A percentile compares a stretch with the other conserved stretches of the same genome.
Conservation (phyloP, 345 rosid genomes). For the Leavenworthia alabamica region DNA sequence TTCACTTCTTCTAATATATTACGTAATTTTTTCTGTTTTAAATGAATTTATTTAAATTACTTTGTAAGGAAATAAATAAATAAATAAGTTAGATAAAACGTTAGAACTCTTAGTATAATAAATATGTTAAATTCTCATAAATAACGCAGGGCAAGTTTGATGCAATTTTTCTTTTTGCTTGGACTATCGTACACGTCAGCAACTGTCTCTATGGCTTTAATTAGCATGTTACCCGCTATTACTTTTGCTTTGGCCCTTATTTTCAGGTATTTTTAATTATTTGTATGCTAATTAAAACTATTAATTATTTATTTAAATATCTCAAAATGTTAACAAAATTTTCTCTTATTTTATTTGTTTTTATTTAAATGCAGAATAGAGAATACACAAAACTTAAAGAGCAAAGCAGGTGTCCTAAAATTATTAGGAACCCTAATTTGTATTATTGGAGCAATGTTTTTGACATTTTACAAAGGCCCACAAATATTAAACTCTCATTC, state of each 20-base stretch:
- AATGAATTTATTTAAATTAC: neutral
- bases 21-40: neutral
- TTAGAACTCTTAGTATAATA: neutral
- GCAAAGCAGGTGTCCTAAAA: constrained; percentile 38
- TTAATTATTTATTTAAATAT: neutral
- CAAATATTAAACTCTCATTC: constrained; percentile 26
- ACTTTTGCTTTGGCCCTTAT: constrained; percentile 62
- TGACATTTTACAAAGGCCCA: constrained; percentile 51
- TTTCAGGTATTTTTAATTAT: constrained; percentile 35
- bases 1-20: neutral
- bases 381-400: constrained; percentile 34
- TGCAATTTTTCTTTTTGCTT: constrained; percentile 61
- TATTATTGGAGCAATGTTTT: constrained; percentile 46
- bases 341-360: neutral
- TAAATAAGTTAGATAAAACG: neutral
- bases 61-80: neutral
- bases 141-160: constrained; percentile 50
- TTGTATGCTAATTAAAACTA: no score
- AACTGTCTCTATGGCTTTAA: constrained; percentile 52
- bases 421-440: constrained; percentile 45
- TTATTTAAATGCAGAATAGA: constrained; percentile 37
- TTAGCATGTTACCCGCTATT: constrained; percentile 54
- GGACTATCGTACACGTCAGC: constrained; percentile 71
- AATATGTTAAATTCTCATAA: neutral
- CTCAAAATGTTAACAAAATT: neutral